These are phyloP conservation scores for Sporothrix dimorphospora DNA, from an alignment of 2,329 filamentous ascomycete genomes.

Conservation along the genomic window DNA sequence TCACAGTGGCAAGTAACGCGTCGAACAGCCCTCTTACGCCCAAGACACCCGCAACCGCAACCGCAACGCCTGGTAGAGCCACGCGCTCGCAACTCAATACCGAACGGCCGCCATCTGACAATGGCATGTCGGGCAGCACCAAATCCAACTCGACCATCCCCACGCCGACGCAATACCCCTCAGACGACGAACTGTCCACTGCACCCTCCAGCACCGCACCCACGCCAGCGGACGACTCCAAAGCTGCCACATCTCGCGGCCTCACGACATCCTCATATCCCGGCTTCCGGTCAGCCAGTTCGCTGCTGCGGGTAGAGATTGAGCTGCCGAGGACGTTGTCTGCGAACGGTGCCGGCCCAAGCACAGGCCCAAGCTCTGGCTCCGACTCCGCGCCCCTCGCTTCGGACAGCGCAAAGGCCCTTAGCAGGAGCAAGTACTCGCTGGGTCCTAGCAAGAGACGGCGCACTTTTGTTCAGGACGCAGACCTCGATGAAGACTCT, in stretches of 20 bases:
- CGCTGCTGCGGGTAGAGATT: conserved; percentile 43
- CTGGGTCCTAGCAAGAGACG: conserved; percentile 45
- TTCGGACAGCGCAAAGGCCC: conserved; percentile 49
- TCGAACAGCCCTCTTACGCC: neutral
- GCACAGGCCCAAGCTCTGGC: neutral
- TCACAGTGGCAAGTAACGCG: neutral
- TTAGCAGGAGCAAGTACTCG: conserved; percentile 55
- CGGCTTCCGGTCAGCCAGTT: conserved; percentile 32
- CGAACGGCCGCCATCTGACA: neutral
- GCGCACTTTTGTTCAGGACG: conserved; percentile 38
- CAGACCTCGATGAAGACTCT: conserved; percentile 45
- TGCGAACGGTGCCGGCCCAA: neutral
- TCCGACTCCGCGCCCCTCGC: conserved; percentile 42
- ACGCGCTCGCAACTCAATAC: conserved; percentile 21
- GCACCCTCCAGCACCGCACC: conserved; percentile 49
- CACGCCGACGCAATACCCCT: conserved; percentile 42
- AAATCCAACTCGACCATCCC: conserved; percentile 44
- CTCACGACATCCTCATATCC: conserved; percentile 3
- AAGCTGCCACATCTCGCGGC: conserved; percentile 28
- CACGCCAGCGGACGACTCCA: conserved; percentile 42
- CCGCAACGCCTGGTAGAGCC: conserved; percentile 1
- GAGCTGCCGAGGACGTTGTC: conserved; percentile 36
- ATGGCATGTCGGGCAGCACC: conserved; percentile 36
- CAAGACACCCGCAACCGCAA: neutral
- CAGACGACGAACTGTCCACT: conserved; percentile 48